Evolutionary conservation across 176 grass and related monocot genomes (phyloP), one percentile per base, ranked within the genome.

Genomic region (Thinopyrum elongatum): DNA sequence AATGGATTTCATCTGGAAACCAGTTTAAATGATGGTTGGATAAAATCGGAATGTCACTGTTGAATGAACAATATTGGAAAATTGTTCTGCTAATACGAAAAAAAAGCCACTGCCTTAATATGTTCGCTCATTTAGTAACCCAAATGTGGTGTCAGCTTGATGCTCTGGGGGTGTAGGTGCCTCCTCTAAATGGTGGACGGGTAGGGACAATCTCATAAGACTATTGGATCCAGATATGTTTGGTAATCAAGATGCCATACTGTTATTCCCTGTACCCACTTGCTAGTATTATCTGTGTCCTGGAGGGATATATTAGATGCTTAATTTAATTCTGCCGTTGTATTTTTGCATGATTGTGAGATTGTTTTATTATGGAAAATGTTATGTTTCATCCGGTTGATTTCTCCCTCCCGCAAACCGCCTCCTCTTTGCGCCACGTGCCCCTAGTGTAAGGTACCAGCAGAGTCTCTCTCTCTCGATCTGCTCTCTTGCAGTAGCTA

Each of bases 171-270:
- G 79, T 53, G 36, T 76, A 46, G 62, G 36, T 22, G 77, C 27
- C 76, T 80, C 57, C 70, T 35, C 59, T 55, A 35, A 80, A 66
- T 68, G 77, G 78, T 75, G 57, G 82, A 80, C 23, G 19, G 33
- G 60, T 76, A 46, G 77, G 26, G 33, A 85, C 84, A 27, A 44
- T 68, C 60, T 38, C 51, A 26, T 55, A 42, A 38, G 58, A 19
- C 51, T 77, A 63, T 2, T 77, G n/a, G 62, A 78, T 82, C 63
- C 53, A 78, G 17, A 80, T 79, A 59, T 79, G 61, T 66, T 79
- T 65, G 59, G 42, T 49, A 65, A 29, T 39, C 60, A 25, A 4
- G 33, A 65, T 42, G 35, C n/a, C 47, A 6, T 65, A 70, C 58
- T 65, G 39, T 44, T 70, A 62, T 71, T 3, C 3, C 11, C 31